Evolutionary conservation across 176 grass and related monocot genomes (phyloP), one percentile per base, ranked within the genome.

Genomic region (Dactylis glomerata): DNA sequence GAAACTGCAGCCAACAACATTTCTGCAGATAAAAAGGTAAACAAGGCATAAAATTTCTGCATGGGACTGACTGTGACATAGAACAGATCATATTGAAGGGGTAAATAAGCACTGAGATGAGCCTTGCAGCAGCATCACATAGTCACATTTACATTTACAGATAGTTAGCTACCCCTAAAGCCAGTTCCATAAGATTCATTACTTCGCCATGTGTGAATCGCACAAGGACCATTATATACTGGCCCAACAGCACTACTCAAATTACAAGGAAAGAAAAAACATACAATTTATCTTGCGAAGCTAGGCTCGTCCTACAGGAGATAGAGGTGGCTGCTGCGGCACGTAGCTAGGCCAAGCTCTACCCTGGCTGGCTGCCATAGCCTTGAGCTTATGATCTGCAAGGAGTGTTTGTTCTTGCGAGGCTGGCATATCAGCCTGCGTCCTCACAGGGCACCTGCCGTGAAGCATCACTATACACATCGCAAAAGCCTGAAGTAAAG

Each of bases 401-500:
- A 87, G 70, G 31, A 87, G 51, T 64, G 51, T 77, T 12, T 88
- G 86, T 20, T 88, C 86, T 75, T 86, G 76, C 0, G n/a, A 27
- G 42, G 56, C 72, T 58, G 84, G 81, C 13, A 19, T 28, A 68
- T 71, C 90, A 10, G 45, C 81, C 76, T 89, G 69, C 30, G 30
- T 81, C 70, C 74, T 89, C 45, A 31, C 68, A 72, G 81, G 75
- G 62, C 61, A 42, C 67, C 61, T 91, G 50, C 83, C 74, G 37
- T 99, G 97, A 81, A 96, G 86, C 80, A 91, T 86, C 33, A 92
- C 85, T 85, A 99, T 89, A 76, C 92, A 92, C 77, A 94, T 94
- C 13, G 90, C 92, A 82, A 99, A 99, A 44, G 92, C 92, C 83
- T 96, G 97, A 77, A 92, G 81, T 61, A 89, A 71, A 51, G 87